phyloP scores from a whole-genome alignment of 257 asterid species.

The Capsicum baccatum region DNA sequence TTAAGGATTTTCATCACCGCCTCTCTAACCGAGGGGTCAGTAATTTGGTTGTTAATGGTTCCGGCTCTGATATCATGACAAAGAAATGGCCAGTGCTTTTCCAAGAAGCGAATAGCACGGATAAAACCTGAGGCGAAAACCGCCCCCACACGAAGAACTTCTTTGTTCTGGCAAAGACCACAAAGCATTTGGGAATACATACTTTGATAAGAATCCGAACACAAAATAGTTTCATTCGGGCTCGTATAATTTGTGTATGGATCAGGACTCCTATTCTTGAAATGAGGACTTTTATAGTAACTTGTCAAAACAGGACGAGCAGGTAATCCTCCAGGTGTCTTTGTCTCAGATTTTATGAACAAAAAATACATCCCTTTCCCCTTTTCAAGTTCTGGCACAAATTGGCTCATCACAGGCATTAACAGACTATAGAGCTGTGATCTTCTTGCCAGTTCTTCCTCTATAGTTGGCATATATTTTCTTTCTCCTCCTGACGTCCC shows the following conservation, averaged over 20 bases:
- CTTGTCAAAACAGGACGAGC: slow-evolving; percentile 93
- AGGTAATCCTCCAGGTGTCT: slow-evolving; percentile 75
- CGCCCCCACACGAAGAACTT: slow-evolving; percentile 94
- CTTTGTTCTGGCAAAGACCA: slow-evolving; percentile 63
- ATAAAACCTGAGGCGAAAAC: slow-evolving; percentile 94
- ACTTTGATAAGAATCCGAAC: slow-evolving; percentile 86
- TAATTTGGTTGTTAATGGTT: slow-evolving; percentile 54
- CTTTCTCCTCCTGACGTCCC: slow-evolving; percentile 65
- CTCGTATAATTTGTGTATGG: slow-evolving; percentile 95
- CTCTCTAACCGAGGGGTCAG: slow-evolving; percentile 58
- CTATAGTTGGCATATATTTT: slow-evolving; percentile 93
- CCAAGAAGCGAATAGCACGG: slow-evolving; percentile 80
- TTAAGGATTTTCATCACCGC: slow-evolving; percentile 56
- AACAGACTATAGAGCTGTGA: slow-evolving; percentile 78
- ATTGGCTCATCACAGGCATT: slow-evolving; percentile 94
- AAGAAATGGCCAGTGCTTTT: slow-evolving; percentile 72
- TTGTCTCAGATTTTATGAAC: slow-evolving; percentile 75
- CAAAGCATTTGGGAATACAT: slow-evolving; percentile 97
- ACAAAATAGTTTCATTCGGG: slow-evolving; percentile 85
- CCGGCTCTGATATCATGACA: slow-evolving; percentile 75
- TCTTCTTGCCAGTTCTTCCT: slow-evolving; percentile 69
- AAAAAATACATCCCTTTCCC: slow-evolving; percentile 94
- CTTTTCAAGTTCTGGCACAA: slow-evolving; percentile 65
- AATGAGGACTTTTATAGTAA: slow-evolving; percentile 82
- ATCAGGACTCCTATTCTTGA: slow-evolving; percentile 70